Evolutionary conservation across 2,329 filamentous ascomycete genomes (phyloP), one percentile per base, ranked within the genome.

Genomic region (Dothideomycetes sp.): DNA sequence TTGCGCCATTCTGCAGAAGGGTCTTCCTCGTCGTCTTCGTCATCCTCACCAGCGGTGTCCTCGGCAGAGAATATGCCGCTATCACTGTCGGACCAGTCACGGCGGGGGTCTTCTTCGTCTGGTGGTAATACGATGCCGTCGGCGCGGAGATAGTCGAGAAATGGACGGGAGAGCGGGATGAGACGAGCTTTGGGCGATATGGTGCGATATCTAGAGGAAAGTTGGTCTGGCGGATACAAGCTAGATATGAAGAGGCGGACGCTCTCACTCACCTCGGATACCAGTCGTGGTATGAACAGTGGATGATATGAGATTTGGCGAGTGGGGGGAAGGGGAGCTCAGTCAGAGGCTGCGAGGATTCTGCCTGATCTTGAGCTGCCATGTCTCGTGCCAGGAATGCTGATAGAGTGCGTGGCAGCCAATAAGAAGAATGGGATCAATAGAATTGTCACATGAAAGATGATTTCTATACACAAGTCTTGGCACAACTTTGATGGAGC

Each of bases 221-320:
- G 15, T 55, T 24, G 52, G 49, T 30, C 12, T 37, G 33, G 15
- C 16, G 22, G n/a, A n/a, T n/a, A n/a, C n/a, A n/a, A n/a, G n/a
- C n/a, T n/a, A n/a, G n/a, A n/a, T n/a, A 15, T 8, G 9, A 28
- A 2, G 25, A 4, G 16, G 18, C 27, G 13, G 33, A 37, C 30
- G 19, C 38, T 32, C 33, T 34, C 5, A 54, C 66, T 37, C 65
- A 85, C 72, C 75, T 80, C 33, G 83, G 78, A 55, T 94, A 85
- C 91, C 91, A 98, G 45, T 73, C 76, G 59, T 94, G 84, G 62
- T 93, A 95, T 29, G 91, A 93, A 64, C 89, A 98, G 63, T 95
- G 83, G 41, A 94, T 68, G 46, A 98, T 93, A 56, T 98, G 89
- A 33, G 82, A 76, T 57, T 80, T 83, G 22, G 80, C 86, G 43